Percentiles rank a stretch among this genome's conserved stretches.
Conservation (phyloP, 2,329 filamentous ascomycete genomes). For the Nemania abortiva region DNA sequence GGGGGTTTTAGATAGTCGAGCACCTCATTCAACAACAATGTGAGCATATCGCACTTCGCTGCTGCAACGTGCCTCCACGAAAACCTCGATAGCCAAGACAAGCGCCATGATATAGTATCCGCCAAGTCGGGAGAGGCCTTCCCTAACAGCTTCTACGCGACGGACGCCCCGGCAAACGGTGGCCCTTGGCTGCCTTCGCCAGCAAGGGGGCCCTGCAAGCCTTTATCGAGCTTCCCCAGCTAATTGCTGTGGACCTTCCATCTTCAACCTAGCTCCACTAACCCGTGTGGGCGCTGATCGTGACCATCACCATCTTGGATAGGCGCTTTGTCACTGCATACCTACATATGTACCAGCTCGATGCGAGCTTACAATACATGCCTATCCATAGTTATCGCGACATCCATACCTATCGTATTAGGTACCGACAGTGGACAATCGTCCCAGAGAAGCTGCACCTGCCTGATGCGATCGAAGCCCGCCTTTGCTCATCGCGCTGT, state of each 20-base stretch:
- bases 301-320: conserved; percentile 16
- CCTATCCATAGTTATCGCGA: conserved; percentile 10
- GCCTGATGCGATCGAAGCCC: conserved; percentile 30
- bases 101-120: neutral
- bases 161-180: conserved; percentile 4
- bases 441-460: conserved; percentile 29
- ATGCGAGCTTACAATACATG: conserved; percentile 19
- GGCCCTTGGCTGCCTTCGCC: conserved; percentile 1
- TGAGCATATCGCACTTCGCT: neutral
- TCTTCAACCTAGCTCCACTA: conserved; percentile 40
- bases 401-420: conserved; percentile 26
- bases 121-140: conserved; percentile 25
- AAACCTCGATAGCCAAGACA: conserved; percentile 1
- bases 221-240: conserved; percentile 32
- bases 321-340: conserved; percentile 16
- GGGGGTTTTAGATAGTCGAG: neutral
- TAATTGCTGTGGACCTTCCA: conserved; percentile 42
- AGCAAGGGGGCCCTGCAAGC: conserved; percentile 25
- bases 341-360: neutral
- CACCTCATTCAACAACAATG: neutral
- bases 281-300: conserved; percentile 25
- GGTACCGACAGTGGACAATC: neutral
- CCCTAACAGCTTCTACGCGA: neutral
- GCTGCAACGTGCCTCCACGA: neutral
- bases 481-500: conserved; percentile 25